These are phyloP conservation scores for Novymonas esmeraldas DNA, from an alignment of 208 protist species.

Conservation along the genomic window DNA sequence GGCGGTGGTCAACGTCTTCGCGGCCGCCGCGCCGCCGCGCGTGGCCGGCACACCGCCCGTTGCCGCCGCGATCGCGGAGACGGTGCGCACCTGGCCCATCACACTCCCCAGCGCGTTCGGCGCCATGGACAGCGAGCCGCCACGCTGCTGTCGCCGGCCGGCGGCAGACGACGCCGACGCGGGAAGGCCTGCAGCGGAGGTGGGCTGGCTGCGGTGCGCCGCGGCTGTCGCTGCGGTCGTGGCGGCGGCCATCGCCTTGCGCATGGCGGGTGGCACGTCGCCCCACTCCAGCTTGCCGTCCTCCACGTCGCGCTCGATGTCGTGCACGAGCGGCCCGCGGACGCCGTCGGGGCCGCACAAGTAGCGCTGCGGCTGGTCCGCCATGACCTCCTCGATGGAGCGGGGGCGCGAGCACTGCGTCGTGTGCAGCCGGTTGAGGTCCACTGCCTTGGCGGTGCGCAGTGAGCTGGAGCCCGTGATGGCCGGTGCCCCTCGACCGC, in stretches of 20 bases:
- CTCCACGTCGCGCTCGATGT: slow-evolving; percentile 44
- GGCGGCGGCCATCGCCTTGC: slow-evolving; percentile 34
- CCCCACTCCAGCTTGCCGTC: slow-evolving; percentile 62
- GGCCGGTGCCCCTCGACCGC: slow-evolving; percentile 39
- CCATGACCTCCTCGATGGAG: slow-evolving; percentile 79
- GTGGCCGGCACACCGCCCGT: background rate
- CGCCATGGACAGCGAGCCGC: slow-evolving; percentile 20
- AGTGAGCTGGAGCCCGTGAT: slow-evolving; percentile 45
- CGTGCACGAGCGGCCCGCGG: slow-evolving; percentile 28
- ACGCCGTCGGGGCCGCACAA: slow-evolving; percentile 5
- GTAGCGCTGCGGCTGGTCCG: slow-evolving; percentile 37
- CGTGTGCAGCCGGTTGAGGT: slow-evolving; percentile 45
- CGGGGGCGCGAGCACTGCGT: slow-evolving; percentile 48
- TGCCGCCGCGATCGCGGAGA: slow-evolving; percentile 15
- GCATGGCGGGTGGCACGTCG: slow-evolving; percentile 51
- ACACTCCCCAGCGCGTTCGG: slow-evolving; percentile 22
- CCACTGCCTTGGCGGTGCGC: slow-evolving; percentile 50
- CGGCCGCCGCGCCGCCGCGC: background rate
- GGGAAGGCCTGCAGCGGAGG: background rate
- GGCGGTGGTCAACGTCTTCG: slow-evolving; percentile 10
- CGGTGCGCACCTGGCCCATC: slow-evolving; percentile 23
- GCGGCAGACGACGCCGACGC: background rate
- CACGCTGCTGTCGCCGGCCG: slow-evolving; percentile 1
- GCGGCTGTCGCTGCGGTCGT: background rate
- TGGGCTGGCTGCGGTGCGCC: slow-evolving; percentile 3